Conservation (phyloP, 805 yeast genomes). For the Yarrowia sp. region DNA sequence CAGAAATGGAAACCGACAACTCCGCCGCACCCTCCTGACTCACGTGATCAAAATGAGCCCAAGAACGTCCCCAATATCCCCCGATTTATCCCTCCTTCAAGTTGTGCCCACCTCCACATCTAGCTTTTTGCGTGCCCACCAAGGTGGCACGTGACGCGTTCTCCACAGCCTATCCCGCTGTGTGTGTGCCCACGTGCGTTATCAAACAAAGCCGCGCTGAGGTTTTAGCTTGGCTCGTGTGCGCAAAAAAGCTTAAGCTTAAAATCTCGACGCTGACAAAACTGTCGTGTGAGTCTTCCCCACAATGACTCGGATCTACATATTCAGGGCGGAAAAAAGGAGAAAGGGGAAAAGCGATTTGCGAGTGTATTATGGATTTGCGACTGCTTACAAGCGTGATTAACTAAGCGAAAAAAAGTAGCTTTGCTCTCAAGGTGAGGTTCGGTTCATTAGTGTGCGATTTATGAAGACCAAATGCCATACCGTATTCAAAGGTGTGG, state of each 20-base stretch:
- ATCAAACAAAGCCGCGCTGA: constrained; percentile 21
- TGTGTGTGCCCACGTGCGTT: constrained; percentile 24
- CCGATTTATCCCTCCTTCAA: background rate
- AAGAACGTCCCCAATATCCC: background rate
- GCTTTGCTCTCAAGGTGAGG: no score
- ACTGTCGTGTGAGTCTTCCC: constrained; percentile 29
- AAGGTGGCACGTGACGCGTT: constrained; percentile 17
- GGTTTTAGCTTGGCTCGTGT: constrained; percentile 10
- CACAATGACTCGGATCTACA: constrained; percentile 31
- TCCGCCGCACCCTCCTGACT: background rate
- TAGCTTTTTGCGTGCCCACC: constrained; percentile 4
- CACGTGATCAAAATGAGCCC: background rate
- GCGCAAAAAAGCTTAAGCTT: constrained; percentile 4
- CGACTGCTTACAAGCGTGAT: no score
- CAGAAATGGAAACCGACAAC: no score
- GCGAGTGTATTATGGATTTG: no score
- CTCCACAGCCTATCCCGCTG: constrained; percentile 13
- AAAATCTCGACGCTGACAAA: background rate
- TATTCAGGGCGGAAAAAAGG: background rate
- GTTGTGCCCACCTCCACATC: constrained; percentile 2
- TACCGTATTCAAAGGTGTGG: no score
- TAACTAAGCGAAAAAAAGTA: no score
- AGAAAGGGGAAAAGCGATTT: background rate
- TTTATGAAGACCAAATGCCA: no score
- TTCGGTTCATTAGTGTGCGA: no score